phyloP scores from a whole-genome alignment of 2,329 filamentous ascomycete species.

The Curvularia sp. region DNA sequence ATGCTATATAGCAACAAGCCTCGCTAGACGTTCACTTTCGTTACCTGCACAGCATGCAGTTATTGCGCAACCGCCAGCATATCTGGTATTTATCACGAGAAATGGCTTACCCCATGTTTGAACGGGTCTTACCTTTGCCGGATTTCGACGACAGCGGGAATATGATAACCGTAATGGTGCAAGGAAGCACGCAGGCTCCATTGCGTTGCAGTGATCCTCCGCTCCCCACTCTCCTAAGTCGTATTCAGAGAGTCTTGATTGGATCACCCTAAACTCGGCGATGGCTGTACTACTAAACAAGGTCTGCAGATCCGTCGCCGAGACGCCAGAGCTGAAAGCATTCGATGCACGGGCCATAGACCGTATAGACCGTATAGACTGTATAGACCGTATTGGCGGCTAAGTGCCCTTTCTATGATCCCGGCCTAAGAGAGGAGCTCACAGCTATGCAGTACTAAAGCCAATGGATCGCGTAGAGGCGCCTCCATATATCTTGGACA shows the following conservation, averaged over 20 bases:
- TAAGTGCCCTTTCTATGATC: not conserved
- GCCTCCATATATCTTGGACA: not conserved
- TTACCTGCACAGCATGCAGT: too few species aligned
- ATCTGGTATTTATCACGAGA: too few species aligned
- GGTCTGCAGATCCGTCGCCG: not conserved
- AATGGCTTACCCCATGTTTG: too few species aligned
- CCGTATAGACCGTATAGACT: slow-evolving; percentile 9
- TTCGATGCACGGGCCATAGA: slow-evolving; percentile 11
- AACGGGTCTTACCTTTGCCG: too few species aligned
- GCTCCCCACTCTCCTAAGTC: too few species aligned
- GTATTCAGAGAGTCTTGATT: not conserved
- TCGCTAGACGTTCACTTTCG: too few species aligned
- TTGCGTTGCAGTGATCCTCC: not conserved
- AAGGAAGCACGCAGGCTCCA: not conserved
- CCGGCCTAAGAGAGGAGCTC: not conserved
- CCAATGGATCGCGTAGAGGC: not conserved
- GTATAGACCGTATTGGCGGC: not conserved
- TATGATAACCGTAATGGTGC: too few species aligned
- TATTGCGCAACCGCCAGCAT: too few species aligned
- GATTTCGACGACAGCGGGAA: too few species aligned
- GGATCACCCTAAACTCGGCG: not conserved
- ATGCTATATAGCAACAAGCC: too few species aligned
- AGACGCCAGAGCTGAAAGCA: too few species aligned
- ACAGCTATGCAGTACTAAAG: not conserved
- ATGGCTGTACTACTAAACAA: not conserved